Evolutionary conservation across 2,329 filamentous ascomycete genomes (phyloP).

Genomic region (Aureobasidium lini): DNA sequence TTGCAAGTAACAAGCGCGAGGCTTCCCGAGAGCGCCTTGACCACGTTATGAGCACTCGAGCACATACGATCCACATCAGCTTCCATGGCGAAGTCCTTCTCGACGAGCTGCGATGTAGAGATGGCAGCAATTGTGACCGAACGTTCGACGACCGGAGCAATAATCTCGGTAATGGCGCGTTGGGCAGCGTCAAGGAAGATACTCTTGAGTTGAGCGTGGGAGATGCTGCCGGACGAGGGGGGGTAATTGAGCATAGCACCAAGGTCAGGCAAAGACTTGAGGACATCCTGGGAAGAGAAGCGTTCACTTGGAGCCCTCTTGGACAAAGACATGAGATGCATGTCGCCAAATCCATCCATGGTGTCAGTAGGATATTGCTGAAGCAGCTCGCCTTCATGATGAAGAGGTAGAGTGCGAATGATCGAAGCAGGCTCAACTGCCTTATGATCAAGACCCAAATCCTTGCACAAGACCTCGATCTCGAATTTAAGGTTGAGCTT

Average conservation of each 20-base stretch:
- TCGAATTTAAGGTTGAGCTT: constrained; percentile 98
- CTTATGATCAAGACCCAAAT: constrained; percentile 85
- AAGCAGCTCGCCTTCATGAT: constrained; percentile 23
- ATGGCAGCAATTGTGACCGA: constrained; percentile 98
- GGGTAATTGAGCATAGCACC: constrained; percentile 73
- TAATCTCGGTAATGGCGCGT: constrained; percentile 89
- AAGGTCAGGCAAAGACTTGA: constrained; percentile 76
- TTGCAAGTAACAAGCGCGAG: constrained; percentile 97
- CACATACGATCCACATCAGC: constrained; percentile 80
- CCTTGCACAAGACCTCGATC: constrained; percentile 94
- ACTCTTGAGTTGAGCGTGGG: constrained; percentile 55
- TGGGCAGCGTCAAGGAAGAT: constrained; percentile 84
- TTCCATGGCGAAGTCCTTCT: constrained; percentile 94
- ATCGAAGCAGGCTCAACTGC: constrained; percentile 79
- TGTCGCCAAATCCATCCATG: constrained; percentile 70
- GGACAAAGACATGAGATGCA: constrained; percentile 61
- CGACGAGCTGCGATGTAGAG: constrained; percentile 88
- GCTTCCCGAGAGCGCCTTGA: constrained; percentile 87
- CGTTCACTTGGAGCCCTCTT: constrained; percentile 58
- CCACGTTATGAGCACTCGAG: constrained; percentile 83
- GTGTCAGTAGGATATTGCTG: constrained; percentile 37
- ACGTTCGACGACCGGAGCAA: constrained; percentile 91
- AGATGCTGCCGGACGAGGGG: constrained; percentile 66
- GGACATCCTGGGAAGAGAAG: constrained; percentile 69
- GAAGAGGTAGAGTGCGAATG: constrained; percentile 49